A percentile compares a stretch with the other conserved stretches of the same genome.
These are phyloP conservation scores for Lathyrus oleraceus DNA, from an alignment of 306 rosid genomes.

Conservation along the genomic window DNA sequence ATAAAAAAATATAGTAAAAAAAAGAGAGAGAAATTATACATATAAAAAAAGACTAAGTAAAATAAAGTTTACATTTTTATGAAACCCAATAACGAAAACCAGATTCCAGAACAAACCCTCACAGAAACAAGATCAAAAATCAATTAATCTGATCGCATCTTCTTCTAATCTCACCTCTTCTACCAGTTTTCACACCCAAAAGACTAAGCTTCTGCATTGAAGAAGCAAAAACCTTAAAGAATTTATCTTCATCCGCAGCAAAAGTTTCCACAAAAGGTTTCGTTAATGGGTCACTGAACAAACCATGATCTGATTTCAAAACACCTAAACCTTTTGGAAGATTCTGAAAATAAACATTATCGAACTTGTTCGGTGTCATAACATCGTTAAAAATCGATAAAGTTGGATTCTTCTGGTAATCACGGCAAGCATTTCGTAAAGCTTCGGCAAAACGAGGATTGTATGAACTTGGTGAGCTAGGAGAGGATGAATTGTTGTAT, in stretches of 20 bases:
- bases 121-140: not conserved
- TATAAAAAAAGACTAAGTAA: not conserved
- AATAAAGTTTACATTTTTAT: constrained; percentile 5
- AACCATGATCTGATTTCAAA: constrained; percentile 69
- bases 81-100: not conserved
- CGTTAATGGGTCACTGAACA: constrained; percentile 55
- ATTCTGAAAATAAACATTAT: constrained; percentile 76
- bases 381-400: constrained; percentile 80
- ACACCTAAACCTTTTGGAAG: constrained; percentile 70
- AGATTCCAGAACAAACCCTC: not conserved
- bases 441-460: constrained; percentile 66
- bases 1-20: not conserved
- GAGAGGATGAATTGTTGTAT: constrained; percentile 38
- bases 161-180: constrained; percentile 77
- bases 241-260: constrained; percentile 52
- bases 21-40: not conserved
- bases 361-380: constrained; percentile 87
- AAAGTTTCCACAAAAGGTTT: constrained; percentile 57
- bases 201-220: constrained; percentile 83
- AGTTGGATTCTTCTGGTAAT: constrained; percentile 57
- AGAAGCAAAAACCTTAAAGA: constrained; percentile 59
- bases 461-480: constrained; percentile 30
- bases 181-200: constrained; percentile 59
- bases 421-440: constrained; percentile 58
- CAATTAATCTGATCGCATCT: constrained; percentile 80